Evolutionary conservation across 2,329 filamentous ascomycete species (phyloP), one percentile per base, ranked within the genome.

Genomic region (Diaporthe sp.): DNA sequence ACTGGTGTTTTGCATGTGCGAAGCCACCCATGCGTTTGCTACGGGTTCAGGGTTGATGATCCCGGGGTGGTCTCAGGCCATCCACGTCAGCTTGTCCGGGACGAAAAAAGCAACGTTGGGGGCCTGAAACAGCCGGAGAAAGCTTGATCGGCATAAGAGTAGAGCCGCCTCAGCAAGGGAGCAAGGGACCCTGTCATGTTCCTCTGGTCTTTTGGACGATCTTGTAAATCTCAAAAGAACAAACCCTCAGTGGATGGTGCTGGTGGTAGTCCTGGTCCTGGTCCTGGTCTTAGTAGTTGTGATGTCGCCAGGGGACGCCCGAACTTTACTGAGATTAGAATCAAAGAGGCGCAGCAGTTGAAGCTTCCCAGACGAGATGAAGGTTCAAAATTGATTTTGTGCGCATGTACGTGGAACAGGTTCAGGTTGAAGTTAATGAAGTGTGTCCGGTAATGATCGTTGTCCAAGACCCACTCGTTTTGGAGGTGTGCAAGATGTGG

Each of bases 111-210:
- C 39, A 68, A 31, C 15, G 5, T 22, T 34, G 42, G 49, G 47
- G 49, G 15, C 15, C 65, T 68, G 65, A 55, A 70, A 55, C 65
- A 28, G 49, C 2, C 7, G 63, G 34, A 55, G 47, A 70, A 53
- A 70, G 65, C 65, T 70, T 70, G 65, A 55, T 70, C 65, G 34
- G 37, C 65, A 55, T 22, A 55, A 70, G 65, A 70, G 15, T n/a
- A 37, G 65, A 70, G 65, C 65, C 65, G 49, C 47, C 47, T 55
- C 47, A 70, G 31, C 47, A 55, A 28, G 65, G 25, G 31, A 39
- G 65, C 34, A 70, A 7, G 34, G 31, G 31, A 9, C 65, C 65
- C 8, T 55, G 49, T 20, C 47, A 20, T 6, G 8, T 53, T 53
- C 22, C 20, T 53, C 17, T 39, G 20, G 42, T 47, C 17, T 12